A percentile compares a stretch with the other conserved stretches of the same genome.
Evolutionary conservation across 352 stramenopile species (phyloP).

Genomic region (Phytophthora idaei): DNA sequence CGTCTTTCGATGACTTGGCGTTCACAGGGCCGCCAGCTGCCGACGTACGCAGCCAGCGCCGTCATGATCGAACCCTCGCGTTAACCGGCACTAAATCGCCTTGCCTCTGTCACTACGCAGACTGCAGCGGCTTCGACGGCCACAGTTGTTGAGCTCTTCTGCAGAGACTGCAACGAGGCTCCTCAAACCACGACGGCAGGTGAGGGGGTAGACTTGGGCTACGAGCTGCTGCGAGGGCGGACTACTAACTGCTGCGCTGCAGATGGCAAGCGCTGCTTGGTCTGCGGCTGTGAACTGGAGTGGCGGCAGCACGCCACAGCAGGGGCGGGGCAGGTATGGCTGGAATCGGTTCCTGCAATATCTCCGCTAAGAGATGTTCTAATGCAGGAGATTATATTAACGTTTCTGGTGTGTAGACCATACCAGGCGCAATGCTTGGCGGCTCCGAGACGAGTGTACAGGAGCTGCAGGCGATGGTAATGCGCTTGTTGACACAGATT

Average conservation of each 20-base stretch:
- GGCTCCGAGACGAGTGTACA: slow-evolving; percentile 28
- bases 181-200: slow-evolving; percentile 55
- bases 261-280: slow-evolving; percentile 71
- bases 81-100: neutral
- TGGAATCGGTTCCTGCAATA: neutral
- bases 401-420: slow-evolving; percentile 7
- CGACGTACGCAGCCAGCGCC: slow-evolving; percentile 15
- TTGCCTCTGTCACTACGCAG: neutral
- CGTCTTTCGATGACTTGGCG: slow-evolving; percentile 78
- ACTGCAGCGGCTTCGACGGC: slow-evolving; percentile 1
- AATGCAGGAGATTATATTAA: neutral
- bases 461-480: slow-evolving; percentile 52
- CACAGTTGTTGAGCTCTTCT: slow-evolving; percentile 45
- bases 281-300: slow-evolving; percentile 68
- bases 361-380: neutral
- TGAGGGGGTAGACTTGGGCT: slow-evolving; percentile 13
- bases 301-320: slow-evolving; percentile 9
- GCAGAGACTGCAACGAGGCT: slow-evolving; percentile 67
- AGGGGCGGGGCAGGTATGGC: slow-evolving; percentile 10
- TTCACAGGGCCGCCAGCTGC: slow-evolving; percentile 41
- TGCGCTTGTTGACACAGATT: slow-evolving; percentile 44
- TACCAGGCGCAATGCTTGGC: neutral
- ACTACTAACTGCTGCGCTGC: neutral
- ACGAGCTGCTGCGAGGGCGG: neutral
- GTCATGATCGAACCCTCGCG: neutral